Evolutionary conservation across 2,329 filamentous ascomycete species (phyloP).

Genomic region (Didymella lethalis): DNA sequence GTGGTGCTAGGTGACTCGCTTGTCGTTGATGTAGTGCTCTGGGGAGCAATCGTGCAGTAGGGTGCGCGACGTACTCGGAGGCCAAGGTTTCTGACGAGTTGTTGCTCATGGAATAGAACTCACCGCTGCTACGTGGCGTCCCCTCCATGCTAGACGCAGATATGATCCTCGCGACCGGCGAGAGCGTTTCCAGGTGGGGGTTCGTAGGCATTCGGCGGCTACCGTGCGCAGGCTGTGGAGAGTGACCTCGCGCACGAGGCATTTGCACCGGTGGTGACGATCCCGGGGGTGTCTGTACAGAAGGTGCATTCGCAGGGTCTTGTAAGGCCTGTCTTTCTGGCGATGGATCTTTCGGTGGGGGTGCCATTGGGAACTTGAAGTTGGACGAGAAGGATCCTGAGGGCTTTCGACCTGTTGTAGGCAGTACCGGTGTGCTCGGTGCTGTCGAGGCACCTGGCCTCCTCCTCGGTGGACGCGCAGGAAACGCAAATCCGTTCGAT

Average conservation of each 20-base stretch:
- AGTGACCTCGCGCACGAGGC: slow-evolving; percentile 31
- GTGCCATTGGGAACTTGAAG: slow-evolving; percentile 65
- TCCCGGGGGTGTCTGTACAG: slow-evolving; percentile 1
- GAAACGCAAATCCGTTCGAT: slow-evolving; percentile 40
- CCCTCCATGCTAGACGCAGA: slow-evolving; percentile 77
- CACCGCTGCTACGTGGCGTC: slow-evolving; percentile 89
- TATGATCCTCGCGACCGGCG: slow-evolving; percentile 72
- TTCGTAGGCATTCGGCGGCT: slow-evolving; percentile 50
- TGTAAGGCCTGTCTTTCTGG: slow-evolving; percentile 42
- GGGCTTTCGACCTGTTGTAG: slow-evolving; percentile 49
- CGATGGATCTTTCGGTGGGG: slow-evolving; percentile 43
- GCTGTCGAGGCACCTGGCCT: slow-evolving; percentile 45
- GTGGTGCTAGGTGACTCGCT: slow-evolving; percentile 45
- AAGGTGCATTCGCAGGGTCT: slow-evolving; percentile 27
- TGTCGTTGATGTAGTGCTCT: slow-evolving; percentile 41
- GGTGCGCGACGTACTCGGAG: slow-evolving; percentile 76
- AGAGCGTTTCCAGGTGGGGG: slow-evolving; percentile 60
- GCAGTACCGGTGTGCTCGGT: slow-evolving; percentile 53
- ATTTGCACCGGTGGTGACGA: slow-evolving; percentile 47
- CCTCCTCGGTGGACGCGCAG: slow-evolving; percentile 40
- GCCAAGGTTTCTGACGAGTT: slow-evolving; percentile 91
- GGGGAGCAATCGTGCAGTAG: slow-evolving; percentile 59
- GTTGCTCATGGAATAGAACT: slow-evolving; percentile 95
- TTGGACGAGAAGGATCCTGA: slow-evolving; percentile 55
- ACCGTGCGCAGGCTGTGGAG: slow-evolving; percentile 26